Evolutionary conservation across 129 eudicot genomes (phyloP).

Genomic region (Gnaphalium uliginosum): DNA sequence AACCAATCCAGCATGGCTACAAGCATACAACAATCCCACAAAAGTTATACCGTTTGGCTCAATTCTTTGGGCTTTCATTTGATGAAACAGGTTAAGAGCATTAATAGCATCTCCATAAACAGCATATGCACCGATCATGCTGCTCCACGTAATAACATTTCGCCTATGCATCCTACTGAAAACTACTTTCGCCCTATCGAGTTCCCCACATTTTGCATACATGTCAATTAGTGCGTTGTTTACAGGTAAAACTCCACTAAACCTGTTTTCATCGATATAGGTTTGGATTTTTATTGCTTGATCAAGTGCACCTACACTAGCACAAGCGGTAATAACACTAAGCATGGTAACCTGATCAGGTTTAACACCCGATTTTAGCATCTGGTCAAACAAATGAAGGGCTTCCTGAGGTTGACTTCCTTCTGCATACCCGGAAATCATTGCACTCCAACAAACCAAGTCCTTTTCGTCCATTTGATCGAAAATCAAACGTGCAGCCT

Average conservation of each 20-base stretch:
- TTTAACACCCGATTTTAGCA: constrained; percentile 53
- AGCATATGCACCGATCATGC: constrained; percentile 66
- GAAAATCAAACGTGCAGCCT: constrained; percentile 55
- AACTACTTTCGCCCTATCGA: constrained; percentile 53
- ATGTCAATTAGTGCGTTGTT: constrained; percentile 78
- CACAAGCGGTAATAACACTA: constrained; percentile 81
- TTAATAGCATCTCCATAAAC: constrained; percentile 63
- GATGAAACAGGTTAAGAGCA: constrained; percentile 52
- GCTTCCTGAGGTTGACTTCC: constrained; percentile 69
- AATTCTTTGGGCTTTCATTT: constrained; percentile 57
- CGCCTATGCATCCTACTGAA: constrained; percentile 43
- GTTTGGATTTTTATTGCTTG: constrained; percentile 49
- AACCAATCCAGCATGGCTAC: constrained; percentile 80
- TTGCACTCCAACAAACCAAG: constrained; percentile 85
- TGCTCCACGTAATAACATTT: constrained; percentile 76
- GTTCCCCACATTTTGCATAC: constrained; percentile 85
- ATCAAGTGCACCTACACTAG: constrained; percentile 65
- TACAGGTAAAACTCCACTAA: constrained; percentile 48
- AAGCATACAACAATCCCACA: constrained; percentile 70
- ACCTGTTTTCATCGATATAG: constrained; percentile 45
- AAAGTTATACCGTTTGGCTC: constrained; percentile 69
- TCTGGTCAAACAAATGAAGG: constrained; percentile 50
- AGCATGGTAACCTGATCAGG: constrained; percentile 76
- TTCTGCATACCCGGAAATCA: constrained; percentile 74
- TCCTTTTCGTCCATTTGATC: constrained; percentile 53